Conservation (phyloP, 345 rosid genomes). For the Erodium maritimum region DNA sequence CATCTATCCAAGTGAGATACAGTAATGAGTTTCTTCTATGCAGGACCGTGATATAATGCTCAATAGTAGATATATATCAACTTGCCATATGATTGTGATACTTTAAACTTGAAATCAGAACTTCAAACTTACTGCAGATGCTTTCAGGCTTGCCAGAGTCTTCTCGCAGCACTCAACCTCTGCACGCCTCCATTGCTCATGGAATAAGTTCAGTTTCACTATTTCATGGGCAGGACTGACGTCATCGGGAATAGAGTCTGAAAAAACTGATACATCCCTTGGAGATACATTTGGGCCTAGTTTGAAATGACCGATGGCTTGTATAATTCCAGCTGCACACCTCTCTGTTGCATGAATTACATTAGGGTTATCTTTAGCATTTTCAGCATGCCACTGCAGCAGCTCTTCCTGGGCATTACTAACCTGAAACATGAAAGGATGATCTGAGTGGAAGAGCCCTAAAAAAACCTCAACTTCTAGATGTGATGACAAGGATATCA, state of each 20-base stretch:
- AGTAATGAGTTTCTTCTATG: not conserved
- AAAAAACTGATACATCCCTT: constrained; percentile 56
- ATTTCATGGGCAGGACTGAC: constrained; percentile 42
- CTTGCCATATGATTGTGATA: not conserved
- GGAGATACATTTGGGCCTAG: constrained; percentile 84
- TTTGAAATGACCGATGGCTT: constrained; percentile 83
- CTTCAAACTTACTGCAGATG: constrained; percentile 53
- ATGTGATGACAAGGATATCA: not conserved
- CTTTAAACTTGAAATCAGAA: constrained; percentile 1
- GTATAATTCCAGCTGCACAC: constrained; percentile 85
- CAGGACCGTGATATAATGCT: not conserved
- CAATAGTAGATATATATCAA: not conserved
- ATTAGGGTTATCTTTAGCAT: constrained; percentile 73
- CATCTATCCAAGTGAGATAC: not conserved
- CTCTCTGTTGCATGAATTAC: constrained; percentile 75
- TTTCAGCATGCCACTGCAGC: constrained; percentile 79
- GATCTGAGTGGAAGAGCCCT: not conserved
- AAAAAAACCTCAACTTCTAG: not conserved
- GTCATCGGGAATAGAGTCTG: constrained; percentile 21
- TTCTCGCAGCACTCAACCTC: constrained; percentile 65
- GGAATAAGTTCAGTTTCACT: constrained; percentile 60
- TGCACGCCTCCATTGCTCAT: constrained; percentile 89
- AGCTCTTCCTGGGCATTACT: constrained; percentile 98
- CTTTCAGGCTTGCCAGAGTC: constrained; percentile 49
- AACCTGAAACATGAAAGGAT: constrained; percentile 31